Base-by-base conservation (phyloP, 202 grass and related monocot species). In the Musa balbisiana region DNA sequence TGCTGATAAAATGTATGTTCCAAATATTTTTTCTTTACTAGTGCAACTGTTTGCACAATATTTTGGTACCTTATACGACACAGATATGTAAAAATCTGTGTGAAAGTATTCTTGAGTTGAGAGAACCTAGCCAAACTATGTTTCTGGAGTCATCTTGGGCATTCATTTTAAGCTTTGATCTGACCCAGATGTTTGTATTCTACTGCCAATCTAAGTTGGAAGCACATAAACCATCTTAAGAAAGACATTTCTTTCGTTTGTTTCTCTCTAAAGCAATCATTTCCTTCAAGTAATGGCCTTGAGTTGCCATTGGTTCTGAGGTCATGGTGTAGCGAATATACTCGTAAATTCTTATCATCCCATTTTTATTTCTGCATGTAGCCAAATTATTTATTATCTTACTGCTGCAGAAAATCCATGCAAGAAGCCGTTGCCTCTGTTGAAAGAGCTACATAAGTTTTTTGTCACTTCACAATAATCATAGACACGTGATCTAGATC, bases 401-500 rank as follows among this genome's bases (percentile, higher is more conserved):
- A 71, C 50, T 71, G 65, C 53, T 81, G 62, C 73, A 97, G 93
- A 87, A n/a, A 81, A 78, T 65, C 80, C 74, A 80, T 93, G 90
- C 76, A 70, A 86, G 62, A 97, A 93, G 66, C 67, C 58, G 76
- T 21, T 21, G 0, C 73, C 77, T 59, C 19, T 77, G 71, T 78
- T 66, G 76, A 71, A 89, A 83, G 88, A 89, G 84, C 56, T 74
- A 52, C 69, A 52, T 79, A 87, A 87, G 79, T 55, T 77, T 73
- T 62, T 43, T 29, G 33, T 78, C 25, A 67, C 71, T 71, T 20
- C 10, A 2, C 0, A 70, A 10, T 12, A 70, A 51, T 1, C 5
- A 16, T 33, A 33, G 29, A 67, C 12, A 43, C 14, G 4, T 43
- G 16, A 33, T 3, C 15, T 51, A 20, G 8, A 12, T 21, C 0